Evolutionary conservation across 2,329 filamentous ascomycete genomes (phyloP), one percentile per base, ranked within the genome.

Genomic region (Thielaviopsis populi): DNA sequence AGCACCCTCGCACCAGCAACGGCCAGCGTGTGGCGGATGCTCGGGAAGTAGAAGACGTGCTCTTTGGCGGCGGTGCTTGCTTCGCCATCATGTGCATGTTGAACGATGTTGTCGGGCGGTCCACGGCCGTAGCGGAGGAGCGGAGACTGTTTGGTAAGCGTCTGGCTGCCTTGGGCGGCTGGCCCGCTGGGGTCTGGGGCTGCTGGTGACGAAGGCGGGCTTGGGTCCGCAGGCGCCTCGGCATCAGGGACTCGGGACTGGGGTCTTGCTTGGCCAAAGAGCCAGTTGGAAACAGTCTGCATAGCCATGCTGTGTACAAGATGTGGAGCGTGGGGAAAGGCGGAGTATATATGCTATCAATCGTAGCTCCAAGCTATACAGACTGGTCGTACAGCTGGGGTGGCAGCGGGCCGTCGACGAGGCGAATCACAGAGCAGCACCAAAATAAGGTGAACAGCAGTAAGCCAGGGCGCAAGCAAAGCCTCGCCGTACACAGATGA

Each of bases 141-240:
- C 46, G 64, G 64, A 10, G 61, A 63, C 61, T 61, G 64, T 63
- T 66, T 61, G 30, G 64, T 66, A 63, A 62, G 61, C 61, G 42
- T 27, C 15, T 58, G 61, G 24, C 30, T 11, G 46, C 40, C 15
- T 19, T 30, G 53, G 15, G 15, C 19, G 30, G 10, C 27, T 37
- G 30, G 13, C 15, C 53, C 24, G 27, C 53, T 15, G 19, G 24
- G 33, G 42, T 24, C 33, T 1, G 19, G 6, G 41, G 46, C 27
- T 7, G n/a, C 10, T 22, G 56, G 43, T 11, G 63, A 15, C 17
- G 56, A 30, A 19, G 63, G 22, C 1, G 63, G 63, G 27, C 56
- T 15, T 2, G 27, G 59, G 43, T 40, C 33, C 13, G 41, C 43
- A 8, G 33, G 48, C 30, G 63, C n/a, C 59, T 64, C 63, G 4